Percentiles rank a stretch among this genome's conserved stretches.
These are phyloP conservation scores for Hyaloperonospora arabidopsidis DNA, from an alignment of 352 stramenopile species.

Conservation along the genomic window DNA sequence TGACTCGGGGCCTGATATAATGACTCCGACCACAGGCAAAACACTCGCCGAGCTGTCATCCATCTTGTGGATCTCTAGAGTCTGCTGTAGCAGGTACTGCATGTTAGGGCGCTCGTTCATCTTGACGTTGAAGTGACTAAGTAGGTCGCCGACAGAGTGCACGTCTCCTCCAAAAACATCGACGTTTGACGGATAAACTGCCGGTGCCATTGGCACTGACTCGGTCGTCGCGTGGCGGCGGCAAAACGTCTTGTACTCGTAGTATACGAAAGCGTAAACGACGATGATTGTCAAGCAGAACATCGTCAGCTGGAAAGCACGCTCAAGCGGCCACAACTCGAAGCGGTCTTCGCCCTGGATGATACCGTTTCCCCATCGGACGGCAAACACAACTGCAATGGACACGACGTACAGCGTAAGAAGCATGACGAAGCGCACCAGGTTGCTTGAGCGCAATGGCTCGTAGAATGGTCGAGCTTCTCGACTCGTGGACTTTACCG, in stretches of 20 bases:
- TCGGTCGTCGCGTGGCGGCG: constrained; percentile 6
- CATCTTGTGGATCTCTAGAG: constrained; percentile 20
- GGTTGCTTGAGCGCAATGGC: constrained; percentile 41
- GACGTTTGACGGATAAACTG: constrained; percentile 7
- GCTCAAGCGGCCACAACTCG: constrained; percentile 47
- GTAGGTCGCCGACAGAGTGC: constrained; percentile 34
- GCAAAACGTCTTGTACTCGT: constrained; percentile 32
- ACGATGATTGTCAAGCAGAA: constrained; percentile 39
- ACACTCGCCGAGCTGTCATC: constrained; percentile 11
- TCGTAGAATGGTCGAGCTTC: constrained; percentile 39
- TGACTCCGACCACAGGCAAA: constrained; percentile 27
- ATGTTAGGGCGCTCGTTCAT: constrained; percentile 31
- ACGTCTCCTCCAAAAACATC: constrained; percentile 27
- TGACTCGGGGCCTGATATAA: constrained; percentile 31
- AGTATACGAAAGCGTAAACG: constrained; percentile 44
- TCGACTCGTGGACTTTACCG: constrained; percentile 12
- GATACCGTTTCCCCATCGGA: constrained; percentile 40
- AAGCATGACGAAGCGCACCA: constrained; percentile 30
- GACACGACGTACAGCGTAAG: constrained; percentile 32
- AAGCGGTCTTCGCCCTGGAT: constrained; percentile 44
- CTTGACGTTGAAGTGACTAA: constrained; percentile 27
- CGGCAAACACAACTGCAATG: constrained; percentile 28
- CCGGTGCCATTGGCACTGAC: constrained; percentile 9
- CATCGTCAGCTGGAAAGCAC: constrained; percentile 38
- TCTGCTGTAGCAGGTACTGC: constrained; percentile 26